Conservation (phyloP, 2,329 filamentous ascomycete genomes). For the Cladosporium oxysporum region DNA sequence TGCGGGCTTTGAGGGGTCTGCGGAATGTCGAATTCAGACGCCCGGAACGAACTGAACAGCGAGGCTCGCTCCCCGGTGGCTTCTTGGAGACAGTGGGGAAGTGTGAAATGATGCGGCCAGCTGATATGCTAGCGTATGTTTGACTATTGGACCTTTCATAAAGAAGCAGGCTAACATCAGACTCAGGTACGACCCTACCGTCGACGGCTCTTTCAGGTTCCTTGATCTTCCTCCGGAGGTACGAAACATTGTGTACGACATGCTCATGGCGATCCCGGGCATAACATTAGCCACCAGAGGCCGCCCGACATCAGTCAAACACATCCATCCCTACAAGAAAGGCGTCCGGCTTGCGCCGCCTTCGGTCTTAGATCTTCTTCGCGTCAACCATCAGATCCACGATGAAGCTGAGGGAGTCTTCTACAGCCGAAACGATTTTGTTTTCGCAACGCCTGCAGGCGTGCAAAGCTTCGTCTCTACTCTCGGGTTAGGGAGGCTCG, state of each 20-base stretch:
- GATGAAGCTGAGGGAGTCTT: conserved; percentile 51
- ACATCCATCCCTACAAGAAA: not conserved
- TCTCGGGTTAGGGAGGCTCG: not conserved
- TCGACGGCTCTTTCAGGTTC: conserved; percentile 7
- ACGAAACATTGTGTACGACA: conserved; percentile 37
- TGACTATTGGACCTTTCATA: no score
- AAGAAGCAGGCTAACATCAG: no score
- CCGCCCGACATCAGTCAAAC: not conserved
- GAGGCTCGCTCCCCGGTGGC: not conserved
- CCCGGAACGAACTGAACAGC: not conserved
- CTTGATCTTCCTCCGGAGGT: conserved; percentile 37
- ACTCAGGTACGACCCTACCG: not conserved
- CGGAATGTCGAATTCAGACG: not conserved
- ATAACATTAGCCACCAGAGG: not conserved
- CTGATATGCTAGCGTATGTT: no score
- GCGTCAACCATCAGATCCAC: conserved; percentile 48
- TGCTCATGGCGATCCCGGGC: not conserved
- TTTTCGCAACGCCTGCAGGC: not conserved
- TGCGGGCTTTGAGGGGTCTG: conserved; percentile 26
- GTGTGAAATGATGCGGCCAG: not conserved
- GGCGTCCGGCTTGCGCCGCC: not conserved
- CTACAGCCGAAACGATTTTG: conserved; percentile 46
- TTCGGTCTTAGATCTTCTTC: conserved; percentile 43
- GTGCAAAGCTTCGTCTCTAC: not conserved
- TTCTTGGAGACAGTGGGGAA: not conserved